Evolutionary conservation across 169 alveolate genomes (phyloP).

Genomic region (Cryptosporidium canis): DNA sequence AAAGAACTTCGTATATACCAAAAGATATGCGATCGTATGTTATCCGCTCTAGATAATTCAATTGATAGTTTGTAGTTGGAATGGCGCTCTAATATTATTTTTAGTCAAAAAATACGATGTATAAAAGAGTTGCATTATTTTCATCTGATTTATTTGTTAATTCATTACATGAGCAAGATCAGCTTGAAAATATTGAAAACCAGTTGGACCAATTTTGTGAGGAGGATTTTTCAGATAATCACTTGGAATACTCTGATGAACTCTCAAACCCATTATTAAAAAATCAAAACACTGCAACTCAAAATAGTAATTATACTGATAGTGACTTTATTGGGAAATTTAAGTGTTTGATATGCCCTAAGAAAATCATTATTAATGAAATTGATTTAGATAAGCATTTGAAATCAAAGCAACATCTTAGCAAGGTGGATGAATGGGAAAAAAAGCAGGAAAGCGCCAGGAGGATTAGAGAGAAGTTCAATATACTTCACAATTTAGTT

Average conservation of each 20-base stretch:
- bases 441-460: slow-evolving; percentile 8
- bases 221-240: slow-evolving; percentile 9
- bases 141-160: slow-evolving; percentile 22
- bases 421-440: slow-evolving; percentile 18
- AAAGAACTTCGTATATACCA: slow-evolving; percentile 40
- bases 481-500: not conserved
- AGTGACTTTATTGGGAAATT: slow-evolving; percentile 72
- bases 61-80: not conserved
- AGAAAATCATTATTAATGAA: slow-evolving; percentile 71
- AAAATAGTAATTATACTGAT: not conserved
- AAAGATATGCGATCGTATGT: not conserved
- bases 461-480: slow-evolving; percentile 26
- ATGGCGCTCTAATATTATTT: not conserved
- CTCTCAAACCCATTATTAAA: not conserved
- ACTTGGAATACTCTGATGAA: not conserved
- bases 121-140: slow-evolving; percentile 48
- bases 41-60: not conserved
- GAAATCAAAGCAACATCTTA: slow-evolving; percentile 64
- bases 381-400: slow-evolving; percentile 76
- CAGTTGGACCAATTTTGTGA: slow-evolving; percentile 36
- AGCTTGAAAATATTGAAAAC: not conserved
- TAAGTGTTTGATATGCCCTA: slow-evolving; percentile 75
- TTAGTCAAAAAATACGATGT: slow-evolving; percentile 11
- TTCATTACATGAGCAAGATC: not conserved
- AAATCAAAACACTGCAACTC: not conserved